These are phyloP conservation scores for Zygosaccharomyces lentus DNA, from an alignment of 805 yeast species.

Conservation along the genomic window DNA sequence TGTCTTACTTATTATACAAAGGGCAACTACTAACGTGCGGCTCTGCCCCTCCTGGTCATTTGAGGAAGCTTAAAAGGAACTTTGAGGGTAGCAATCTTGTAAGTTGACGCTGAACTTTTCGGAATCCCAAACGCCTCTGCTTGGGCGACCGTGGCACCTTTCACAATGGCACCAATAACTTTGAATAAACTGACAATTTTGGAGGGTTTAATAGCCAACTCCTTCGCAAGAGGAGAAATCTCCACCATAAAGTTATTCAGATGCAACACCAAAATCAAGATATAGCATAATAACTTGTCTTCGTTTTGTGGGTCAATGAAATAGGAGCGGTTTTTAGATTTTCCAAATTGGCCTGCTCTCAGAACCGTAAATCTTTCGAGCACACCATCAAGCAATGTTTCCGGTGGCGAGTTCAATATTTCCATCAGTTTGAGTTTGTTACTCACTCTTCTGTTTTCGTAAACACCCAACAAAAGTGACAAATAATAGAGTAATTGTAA, in stretches of 20 bases:
- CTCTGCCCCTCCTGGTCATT: constrained; percentile 61
- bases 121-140: constrained; percentile 70
- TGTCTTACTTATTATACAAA: neutral
- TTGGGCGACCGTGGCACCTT: constrained; percentile 65
- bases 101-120: constrained; percentile 53
- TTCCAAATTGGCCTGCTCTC: constrained; percentile 62
- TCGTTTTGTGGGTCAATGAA: constrained; percentile 83
- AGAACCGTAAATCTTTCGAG: constrained; percentile 66
- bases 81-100: constrained; percentile 75
- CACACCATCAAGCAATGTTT: constrained; percentile 63
- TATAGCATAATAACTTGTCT: constrained; percentile 77
- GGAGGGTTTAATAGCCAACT: constrained; percentile 74
- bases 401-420: constrained; percentile 67
- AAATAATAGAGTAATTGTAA: constrained; percentile 74
- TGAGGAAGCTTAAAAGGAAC: constrained; percentile 91
- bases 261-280: constrained; percentile 68
- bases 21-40: constrained; percentile 17
- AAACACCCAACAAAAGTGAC: constrained; percentile 75
- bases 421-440: constrained; percentile 57
- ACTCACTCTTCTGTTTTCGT: constrained; percentile 61
- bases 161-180: constrained; percentile 77
- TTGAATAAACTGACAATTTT: constrained; percentile 63
- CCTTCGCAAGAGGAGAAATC: constrained; percentile 77
- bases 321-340: constrained; percentile 70
- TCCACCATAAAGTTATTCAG: constrained; percentile 72